These are phyloP conservation scores for Dovyalis caffra DNA, from an alignment of 345 rosid genomes.

Conservation along the genomic window DNA sequence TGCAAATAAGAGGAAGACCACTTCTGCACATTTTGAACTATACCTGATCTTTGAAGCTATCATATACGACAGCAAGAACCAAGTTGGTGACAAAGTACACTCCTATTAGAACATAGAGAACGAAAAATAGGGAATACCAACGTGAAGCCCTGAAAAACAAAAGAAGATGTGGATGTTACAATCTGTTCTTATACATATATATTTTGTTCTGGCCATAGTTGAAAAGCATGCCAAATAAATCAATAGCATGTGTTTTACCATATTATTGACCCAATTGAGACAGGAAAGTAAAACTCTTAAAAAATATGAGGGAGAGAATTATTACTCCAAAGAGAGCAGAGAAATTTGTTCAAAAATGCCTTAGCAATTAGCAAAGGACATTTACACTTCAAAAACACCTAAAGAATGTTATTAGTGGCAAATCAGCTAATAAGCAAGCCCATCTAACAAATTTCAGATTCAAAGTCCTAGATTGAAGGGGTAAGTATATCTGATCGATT, in stretches of 20 bases:
- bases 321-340: neutral
- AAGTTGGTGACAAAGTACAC: conserved; percentile 97
- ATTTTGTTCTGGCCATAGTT: neutral
- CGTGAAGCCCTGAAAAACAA: conserved; percentile 68
- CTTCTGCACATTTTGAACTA: neutral
- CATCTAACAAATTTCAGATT: neutral
- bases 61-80: conserved; percentile 96
- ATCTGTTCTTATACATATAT: neutral
- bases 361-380: neutral
- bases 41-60: conserved; percentile 96
- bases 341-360: no score
- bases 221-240: neutral
- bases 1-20: neutral
- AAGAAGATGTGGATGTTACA: neutral
- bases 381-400: no score
- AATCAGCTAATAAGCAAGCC: neutral
- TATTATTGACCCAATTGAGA: neutral
- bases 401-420: neutral
- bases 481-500: neutral
- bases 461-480: neutral
- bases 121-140: conserved; percentile 76
- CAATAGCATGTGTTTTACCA: neutral
- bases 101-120: conserved; percentile 78
- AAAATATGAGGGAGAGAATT: neutral
- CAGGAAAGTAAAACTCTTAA: neutral